Evolutionary conservation across 352 stramenopile species (phyloP).

Genomic region (Peronosclerospora sorghi): DNA sequence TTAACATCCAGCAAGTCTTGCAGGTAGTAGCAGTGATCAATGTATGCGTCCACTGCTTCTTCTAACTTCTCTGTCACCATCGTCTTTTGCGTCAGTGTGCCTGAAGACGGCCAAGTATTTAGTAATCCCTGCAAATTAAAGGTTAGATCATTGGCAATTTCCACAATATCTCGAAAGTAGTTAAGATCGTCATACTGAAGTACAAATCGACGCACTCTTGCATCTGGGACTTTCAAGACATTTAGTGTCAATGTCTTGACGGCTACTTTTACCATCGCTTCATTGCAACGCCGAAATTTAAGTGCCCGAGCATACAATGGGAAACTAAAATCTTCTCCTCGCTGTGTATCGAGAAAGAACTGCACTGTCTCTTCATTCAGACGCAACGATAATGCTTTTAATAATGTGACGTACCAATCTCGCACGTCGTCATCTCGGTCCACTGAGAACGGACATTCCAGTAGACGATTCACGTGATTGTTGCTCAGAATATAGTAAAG

Average conservation of each 20-base stretch:
- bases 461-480: slow-evolving; percentile 91
- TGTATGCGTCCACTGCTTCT: slow-evolving; percentile 68
- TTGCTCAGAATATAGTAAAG: slow-evolving; percentile 94
- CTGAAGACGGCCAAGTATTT: slow-evolving; percentile 36
- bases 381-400: slow-evolving; percentile 78
- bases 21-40: slow-evolving; percentile 79
- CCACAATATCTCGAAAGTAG: slow-evolving; percentile 75
- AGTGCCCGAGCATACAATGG: slow-evolving; percentile 68
- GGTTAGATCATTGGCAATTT: slow-evolving; percentile 62
- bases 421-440: slow-evolving; percentile 73
- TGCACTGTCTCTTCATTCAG: slow-evolving; percentile 85
- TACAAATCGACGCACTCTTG: slow-evolving; percentile 66
- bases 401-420: slow-evolving; percentile 83
- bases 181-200: slow-evolving; percentile 58
- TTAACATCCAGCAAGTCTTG: slow-evolving; percentile 80
- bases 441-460: slow-evolving; percentile 62
- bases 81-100: slow-evolving; percentile 2
- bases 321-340: slow-evolving; percentile 30
- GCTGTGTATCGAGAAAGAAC: slow-evolving; percentile 74
- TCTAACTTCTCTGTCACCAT: slow-evolving; percentile 62
- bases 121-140: slow-evolving; percentile 65
- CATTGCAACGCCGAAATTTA: slow-evolving; percentile 51
- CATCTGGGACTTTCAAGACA: slow-evolving; percentile 66
- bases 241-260: slow-evolving; percentile 84
- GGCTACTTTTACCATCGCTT: slow-evolving; percentile 80